Base-by-base conservation (phyloP, 352 stramenopile species). In the Phytopythium ostracodes region DNA sequence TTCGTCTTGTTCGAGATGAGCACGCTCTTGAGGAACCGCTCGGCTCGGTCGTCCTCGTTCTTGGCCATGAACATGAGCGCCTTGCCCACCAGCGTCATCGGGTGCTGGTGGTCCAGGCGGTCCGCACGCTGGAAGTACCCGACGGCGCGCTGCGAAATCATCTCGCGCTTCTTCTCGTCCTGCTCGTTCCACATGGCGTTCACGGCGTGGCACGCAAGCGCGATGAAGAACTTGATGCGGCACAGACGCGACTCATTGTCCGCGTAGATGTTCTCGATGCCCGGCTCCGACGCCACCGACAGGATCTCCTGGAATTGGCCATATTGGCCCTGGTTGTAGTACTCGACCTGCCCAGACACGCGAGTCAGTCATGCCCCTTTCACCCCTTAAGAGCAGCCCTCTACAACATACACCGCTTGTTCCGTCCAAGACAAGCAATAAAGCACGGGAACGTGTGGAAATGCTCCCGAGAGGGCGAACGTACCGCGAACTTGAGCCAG, bases 1-100 rank as follows among this genome's bases (percentile, higher is more conserved):
- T 96, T 95, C 24, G 84, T 89, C 63, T 91, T 91, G 68, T 96
- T 88, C 8, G 79, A 91, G 36, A 96, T 89, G n/a, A 96, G 72
- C 46, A 96, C 89, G 65, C 88, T 96, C 71, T 96, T 96, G 59
- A 97, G 77, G 65, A 96, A 97, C 8, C 90, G 88, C 63, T 96
- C 89, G 12, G 89, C 89, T 25, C 89, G 88, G 53, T 97, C 89
- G 63, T 96, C 86, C 62, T 97, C 88, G 66, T 91, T 91, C 70
- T 97, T 96, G 57, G 88, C 88, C 82, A 97, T 95, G 59, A 96
- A 96, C 84, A 97, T 96, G 43, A 96, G 84, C 27, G 88, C 90
- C 51, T 97, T 97, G 50, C 90, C 90, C 42, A 97, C 88, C 33
- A 96, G 80, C 27, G 90, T 97, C 74, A 96, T 92, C 14, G 82